Conservation (phyloP, 176 grass and related monocot species). For the Zoysia pacifica region DNA sequence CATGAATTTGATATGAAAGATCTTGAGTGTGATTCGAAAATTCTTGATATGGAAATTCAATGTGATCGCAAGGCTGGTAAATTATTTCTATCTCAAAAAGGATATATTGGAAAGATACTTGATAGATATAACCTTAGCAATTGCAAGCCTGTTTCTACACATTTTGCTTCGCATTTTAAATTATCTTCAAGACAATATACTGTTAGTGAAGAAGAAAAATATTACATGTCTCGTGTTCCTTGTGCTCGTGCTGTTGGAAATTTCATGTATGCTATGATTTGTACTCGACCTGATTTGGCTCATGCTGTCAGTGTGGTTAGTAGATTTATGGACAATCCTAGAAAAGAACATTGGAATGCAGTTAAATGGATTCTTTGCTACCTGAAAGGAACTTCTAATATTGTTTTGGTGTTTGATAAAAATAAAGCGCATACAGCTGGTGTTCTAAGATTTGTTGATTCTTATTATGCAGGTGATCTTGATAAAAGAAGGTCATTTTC, state of each 20-base stretch:
- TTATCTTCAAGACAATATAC: neutral
- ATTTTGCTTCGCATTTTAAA: neutral
- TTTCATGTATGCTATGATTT: neutral
- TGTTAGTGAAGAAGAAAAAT: neutral
- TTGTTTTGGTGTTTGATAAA: neutral
- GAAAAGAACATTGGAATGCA: neutral
- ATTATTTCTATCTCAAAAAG: neutral
- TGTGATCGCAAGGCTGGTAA: neutral
- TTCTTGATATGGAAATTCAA: neutral
- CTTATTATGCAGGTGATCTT: too few species aligned
- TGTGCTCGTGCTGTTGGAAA: neutral
- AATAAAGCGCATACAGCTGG: neutral
- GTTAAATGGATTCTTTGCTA: too few species aligned
- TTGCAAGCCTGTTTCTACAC: neutral
- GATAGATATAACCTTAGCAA: neutral
- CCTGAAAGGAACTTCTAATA: neutral
- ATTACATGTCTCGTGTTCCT: neutral
- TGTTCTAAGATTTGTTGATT: neutral
- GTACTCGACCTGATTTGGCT: neutral
- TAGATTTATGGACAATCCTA: too few species aligned
- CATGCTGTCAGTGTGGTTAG: too few species aligned
- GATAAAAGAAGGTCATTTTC: too few species aligned
- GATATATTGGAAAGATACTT: neutral
- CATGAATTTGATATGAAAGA: slow-evolving; percentile 3
- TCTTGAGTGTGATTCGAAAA: neutral